Conservation (phyloP, 2,329 filamentous ascomycete species). For the Aspergillus sp. region DNA sequence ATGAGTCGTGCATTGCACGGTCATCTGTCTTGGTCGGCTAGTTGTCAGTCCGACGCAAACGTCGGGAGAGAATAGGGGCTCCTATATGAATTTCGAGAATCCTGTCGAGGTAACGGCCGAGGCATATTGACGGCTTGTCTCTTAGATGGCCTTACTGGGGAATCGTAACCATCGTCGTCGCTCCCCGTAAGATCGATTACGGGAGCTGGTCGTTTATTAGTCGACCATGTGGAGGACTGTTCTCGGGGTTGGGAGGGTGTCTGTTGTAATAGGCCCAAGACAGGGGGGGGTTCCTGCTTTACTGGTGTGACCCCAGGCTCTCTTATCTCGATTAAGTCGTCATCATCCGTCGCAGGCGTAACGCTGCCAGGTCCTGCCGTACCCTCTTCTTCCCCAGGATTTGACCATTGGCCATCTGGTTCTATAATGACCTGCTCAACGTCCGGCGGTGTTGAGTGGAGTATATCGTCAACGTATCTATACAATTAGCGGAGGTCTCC, state of each 20-base stretch:
- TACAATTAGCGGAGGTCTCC: slow-evolving; percentile 10
- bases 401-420: slow-evolving; percentile 76
- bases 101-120: slow-evolving; percentile 22
- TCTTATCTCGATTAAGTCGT: slow-evolving; percentile 54
- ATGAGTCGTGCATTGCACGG: slow-evolving; percentile 16
- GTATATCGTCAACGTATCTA: slow-evolving; percentile 84
- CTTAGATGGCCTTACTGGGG: slow-evolving; percentile 38
- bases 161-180: slow-evolving; percentile 52
- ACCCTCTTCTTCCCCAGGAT: slow-evolving; percentile 44
- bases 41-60: slow-evolving; percentile 18
- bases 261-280: slow-evolving; percentile 27
- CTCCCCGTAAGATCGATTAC: slow-evolving; percentile 58
- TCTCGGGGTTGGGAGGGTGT: slow-evolving; percentile 39
- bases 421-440: slow-evolving; percentile 88
- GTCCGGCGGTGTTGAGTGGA: slow-evolving; percentile 68
- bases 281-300: slow-evolving; percentile 35
- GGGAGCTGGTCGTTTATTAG: slow-evolving; percentile 48
- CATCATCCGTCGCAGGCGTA: slow-evolving; percentile 42
- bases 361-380: slow-evolving; percentile 36
- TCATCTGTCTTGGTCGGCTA: slow-evolving; percentile 11
- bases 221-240: slow-evolving; percentile 40
- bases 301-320: slow-evolving; percentile 36
- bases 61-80: slow-evolving; percentile 19
- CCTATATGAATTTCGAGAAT: slow-evolving; percentile 22
- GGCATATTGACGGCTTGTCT: slow-evolving; percentile 27